phyloP scores from a whole-genome alignment of 164 flowering plant species.

The Vitis riparia region DNA sequence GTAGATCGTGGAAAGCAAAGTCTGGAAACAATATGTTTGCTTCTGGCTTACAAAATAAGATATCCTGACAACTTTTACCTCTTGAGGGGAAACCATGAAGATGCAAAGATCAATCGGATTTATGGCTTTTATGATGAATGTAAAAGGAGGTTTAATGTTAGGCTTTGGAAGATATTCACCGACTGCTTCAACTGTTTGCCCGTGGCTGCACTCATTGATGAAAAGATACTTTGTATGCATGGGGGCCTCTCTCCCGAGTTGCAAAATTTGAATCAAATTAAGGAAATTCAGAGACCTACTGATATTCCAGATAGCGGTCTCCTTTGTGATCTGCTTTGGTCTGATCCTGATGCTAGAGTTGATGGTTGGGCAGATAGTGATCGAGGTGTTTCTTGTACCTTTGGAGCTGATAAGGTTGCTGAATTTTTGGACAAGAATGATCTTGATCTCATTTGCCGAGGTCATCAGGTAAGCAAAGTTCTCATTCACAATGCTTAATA shows the following conservation, averaged over 20 bases:
- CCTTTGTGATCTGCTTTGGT: constrained; percentile 63
- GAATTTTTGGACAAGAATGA: constrained; percentile 56
- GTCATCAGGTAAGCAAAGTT: constrained; percentile 46
- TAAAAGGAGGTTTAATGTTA: constrained; percentile 58
- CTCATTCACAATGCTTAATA: background rate
- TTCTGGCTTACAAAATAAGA: constrained; percentile 53
- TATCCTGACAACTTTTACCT: constrained; percentile 49
- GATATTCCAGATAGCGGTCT: constrained; percentile 60
- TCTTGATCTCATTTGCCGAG: constrained; percentile 62
- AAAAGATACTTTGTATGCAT: constrained; percentile 60
- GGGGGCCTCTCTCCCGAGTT: constrained; percentile 62
- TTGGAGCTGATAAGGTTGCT: constrained; percentile 47
- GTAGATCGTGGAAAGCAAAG: constrained; percentile 65
- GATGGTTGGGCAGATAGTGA: constrained; percentile 59
- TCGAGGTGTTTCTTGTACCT: constrained; percentile 57
- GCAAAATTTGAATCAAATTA: constrained; percentile 42
- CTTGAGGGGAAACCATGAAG: constrained; percentile 64
- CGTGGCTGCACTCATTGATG: constrained; percentile 56
- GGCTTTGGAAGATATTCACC: constrained; percentile 60
- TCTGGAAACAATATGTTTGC: constrained; percentile 60
- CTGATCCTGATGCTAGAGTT: constrained; percentile 48
- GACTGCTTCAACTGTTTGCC: constrained; percentile 67
- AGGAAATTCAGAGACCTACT: constrained; percentile 47
- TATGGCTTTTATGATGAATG: constrained; percentile 66
- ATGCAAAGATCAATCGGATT: constrained; percentile 59